Percentiles rank a stretch among this genome's conserved stretches.
phyloP scores from a whole-genome alignment of 139 green algal genomes.

The Coccomyxa sp. region DNA sequence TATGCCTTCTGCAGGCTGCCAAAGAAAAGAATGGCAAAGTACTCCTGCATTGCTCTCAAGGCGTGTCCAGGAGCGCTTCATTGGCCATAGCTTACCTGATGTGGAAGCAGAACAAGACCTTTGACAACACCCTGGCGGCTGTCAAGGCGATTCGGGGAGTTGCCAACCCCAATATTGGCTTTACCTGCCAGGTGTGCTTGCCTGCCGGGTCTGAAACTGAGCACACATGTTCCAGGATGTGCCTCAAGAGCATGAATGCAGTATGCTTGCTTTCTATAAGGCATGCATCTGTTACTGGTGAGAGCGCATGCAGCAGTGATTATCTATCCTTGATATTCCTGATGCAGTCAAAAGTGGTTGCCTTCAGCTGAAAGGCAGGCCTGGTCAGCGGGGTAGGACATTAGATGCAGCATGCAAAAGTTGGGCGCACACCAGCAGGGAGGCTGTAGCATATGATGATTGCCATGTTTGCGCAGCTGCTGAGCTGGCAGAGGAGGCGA shows the following conservation, averaged over 20 bases:
- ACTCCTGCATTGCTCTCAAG: slow-evolving; percentile 91
- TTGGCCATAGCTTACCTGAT: slow-evolving; percentile 94
- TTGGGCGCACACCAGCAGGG: no score
- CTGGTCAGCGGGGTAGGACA: no score
- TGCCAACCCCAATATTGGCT: slow-evolving; percentile 94
- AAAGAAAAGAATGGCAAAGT: slow-evolving; percentile 50
- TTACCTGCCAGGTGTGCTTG: slow-evolving; percentile 66
- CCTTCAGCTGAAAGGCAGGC: no score
- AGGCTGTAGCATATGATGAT: no score
- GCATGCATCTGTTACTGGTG: not conserved
- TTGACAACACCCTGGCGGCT: slow-evolving; percentile 77
- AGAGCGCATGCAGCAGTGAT: no score
- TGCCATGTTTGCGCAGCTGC: slow-evolving; percentile 66
- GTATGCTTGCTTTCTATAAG: not conserved
- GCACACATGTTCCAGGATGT: no score
- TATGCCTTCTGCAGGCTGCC: no score
- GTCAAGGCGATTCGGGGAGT: slow-evolving; percentile 82
- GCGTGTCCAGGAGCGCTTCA: slow-evolving; percentile 81
- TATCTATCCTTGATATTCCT: no score
- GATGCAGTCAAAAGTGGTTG: no score
- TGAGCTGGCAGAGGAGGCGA: slow-evolving; percentile 86
- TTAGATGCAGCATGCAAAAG: no score
- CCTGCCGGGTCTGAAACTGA: no score
- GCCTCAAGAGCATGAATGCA: no score
- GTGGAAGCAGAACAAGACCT: slow-evolving; percentile 67